Evolutionary conservation across 257 asterid species (phyloP).

Genomic region (Thymus mandschuricus): DNA sequence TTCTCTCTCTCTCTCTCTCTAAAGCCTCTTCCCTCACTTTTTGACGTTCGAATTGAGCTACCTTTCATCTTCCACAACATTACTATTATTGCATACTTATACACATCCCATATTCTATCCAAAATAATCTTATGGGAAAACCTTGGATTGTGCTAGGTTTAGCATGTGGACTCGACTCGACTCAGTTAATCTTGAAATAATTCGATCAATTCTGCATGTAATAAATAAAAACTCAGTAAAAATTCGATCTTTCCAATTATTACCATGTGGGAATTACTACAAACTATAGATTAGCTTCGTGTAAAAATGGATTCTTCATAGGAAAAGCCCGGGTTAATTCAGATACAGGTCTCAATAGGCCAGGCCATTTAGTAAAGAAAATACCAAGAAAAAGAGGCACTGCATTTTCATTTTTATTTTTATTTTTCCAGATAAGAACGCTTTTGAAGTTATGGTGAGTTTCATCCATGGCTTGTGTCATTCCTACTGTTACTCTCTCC

Average conservation of each 20-base stretch:
- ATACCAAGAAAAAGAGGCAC: constrained; percentile 26
- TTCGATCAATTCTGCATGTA: no score
- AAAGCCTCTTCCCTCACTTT: neutral
- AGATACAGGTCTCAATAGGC: constrained; percentile 3
- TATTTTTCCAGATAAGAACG: constrained; percentile 31
- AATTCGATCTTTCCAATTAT: no score
- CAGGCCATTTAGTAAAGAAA: constrained; percentile 22
- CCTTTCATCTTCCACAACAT: neutral
- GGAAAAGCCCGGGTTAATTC: constrained; percentile 4
- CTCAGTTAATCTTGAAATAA: neutral
- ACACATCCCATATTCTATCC: neutral
- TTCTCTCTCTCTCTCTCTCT: constrained; percentile 2
- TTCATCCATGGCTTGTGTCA: constrained; percentile 35
- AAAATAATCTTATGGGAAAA: neutral
- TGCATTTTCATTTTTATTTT: constrained; percentile 3
- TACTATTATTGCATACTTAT: neutral
- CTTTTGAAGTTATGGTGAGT: constrained; percentile 45
- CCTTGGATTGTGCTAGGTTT: neutral
- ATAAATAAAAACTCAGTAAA: no score
- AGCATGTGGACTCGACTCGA: neutral
- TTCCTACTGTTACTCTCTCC: constrained; percentile 6
- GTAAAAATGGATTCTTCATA: neutral
- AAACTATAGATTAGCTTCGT: neutral
- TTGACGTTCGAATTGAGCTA: neutral
- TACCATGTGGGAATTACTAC: neutral